Base-by-base conservation (phyloP, 768 basidiomycete species). In the Naganishia antarctica region DNA sequence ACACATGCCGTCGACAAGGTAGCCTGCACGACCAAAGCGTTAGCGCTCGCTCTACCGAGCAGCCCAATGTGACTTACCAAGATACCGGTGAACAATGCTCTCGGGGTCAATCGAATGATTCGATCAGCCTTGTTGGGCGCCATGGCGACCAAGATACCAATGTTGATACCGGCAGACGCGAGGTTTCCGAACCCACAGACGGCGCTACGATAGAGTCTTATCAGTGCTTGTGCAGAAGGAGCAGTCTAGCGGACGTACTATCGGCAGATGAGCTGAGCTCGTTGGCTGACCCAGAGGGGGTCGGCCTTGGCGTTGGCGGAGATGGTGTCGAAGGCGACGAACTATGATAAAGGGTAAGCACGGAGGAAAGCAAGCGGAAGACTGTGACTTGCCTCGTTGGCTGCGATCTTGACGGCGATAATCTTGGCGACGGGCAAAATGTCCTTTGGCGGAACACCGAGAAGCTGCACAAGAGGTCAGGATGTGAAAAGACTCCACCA, bases 111-210 rank as follows among this genome's bases (percentile, higher is more conserved):
- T 26, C 81, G 81, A 29, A 87, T 86, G 70, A 94, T 92, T 67
- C 83, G 79, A 71, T 83, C 87, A 61, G 82, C 81, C 66, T 86
- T 83, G 25, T 86, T 80, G 3, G 87, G 87, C 23, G 87, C 87
- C 28, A 88, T 80, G 25, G 86, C 85, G 49, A 81, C 80, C 51
- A 88, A 80, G 73, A 88, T 87, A 71, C 87, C 87, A 65, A 89
- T 84, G 76, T 91, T 89, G 69, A 93, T 90, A 72, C 91, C 91
- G 26, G 91, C 80, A 7, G 89, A 68, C 25, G 67, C 70, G 34
- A 76, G 66, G 72, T 93, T 93, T 65, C 89, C 89, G 72, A 94
- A 94, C 11, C 92, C 92, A 76, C 90, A 92, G 16, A 93, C 85
- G 16, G 87, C 86, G 75, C 60, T 61, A 46, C 37, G 46, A 4